Base-by-base conservation (phyloP, 108 stramenopile genomes). In the Discostella pseudostelligera region DNA sequence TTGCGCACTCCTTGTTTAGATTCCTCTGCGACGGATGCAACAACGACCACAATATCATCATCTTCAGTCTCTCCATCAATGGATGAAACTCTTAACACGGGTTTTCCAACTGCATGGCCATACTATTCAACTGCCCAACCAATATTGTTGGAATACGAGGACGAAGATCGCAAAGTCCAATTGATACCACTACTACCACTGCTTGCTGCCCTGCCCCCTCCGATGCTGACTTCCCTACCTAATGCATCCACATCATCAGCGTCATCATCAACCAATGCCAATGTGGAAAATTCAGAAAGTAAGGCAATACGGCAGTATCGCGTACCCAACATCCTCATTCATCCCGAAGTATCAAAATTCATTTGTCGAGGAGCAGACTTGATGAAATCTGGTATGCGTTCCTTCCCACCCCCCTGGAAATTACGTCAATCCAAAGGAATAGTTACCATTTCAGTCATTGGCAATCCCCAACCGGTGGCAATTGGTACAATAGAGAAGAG, bases 281-380 rank as follows among this genome's bases (percentile, higher is more conserved):
- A n/a, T n/a, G n/a, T n/a, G n/a, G n/a, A n/a, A n/a, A n/a, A n/a
- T n/a, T n/a, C n/a, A n/a, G n/a, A n/a, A n/a, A n/a, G n/a, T n/a
- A n/a, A n/a, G n/a, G n/a, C n/a, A n/a, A n/a, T n/a, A n/a, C n/a
- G 29, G 25, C 54, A 51, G 51, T 67, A 72, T 48, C 44, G 76
- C 67, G 62, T 67, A 9, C 50, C 75, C 72, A 48, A 55, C 51
- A 29, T 76, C 70, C 42, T 79, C 44, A 35, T 81, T 50, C 22
- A 69, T 42, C 40, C 80, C 5, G 35, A 66, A 42, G 84, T 82
- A 6, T 85, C 88, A 54, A 87, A 89, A 58, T 94, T 74, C 64
- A 47, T 94, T 12, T 90, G 89, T 72, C 79, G 92, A 17, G 92
- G 92, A 24, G 92, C 92, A 24, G 74, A 90, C 70, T 68, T 94